Percentiles rank a stretch among this genome's conserved stretches.
phyloP scores from a whole-genome alignment of 2,329 filamentous ascomycete genomes.

The Paracoccidioides brasiliensis region DNA sequence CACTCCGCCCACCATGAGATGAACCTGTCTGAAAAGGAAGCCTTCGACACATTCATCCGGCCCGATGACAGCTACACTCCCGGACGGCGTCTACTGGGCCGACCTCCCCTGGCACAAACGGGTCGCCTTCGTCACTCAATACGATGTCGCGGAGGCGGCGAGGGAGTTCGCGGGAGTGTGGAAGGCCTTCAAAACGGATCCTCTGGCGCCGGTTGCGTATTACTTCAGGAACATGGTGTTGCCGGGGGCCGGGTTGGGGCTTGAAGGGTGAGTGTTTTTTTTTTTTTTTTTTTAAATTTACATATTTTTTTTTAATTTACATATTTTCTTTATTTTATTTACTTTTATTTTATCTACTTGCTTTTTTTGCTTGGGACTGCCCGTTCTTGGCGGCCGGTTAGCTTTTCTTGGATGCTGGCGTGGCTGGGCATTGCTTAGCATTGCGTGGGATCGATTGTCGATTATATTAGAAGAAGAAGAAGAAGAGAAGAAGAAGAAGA shows the following conservation, averaged over 20 bases:
- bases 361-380: background rate
- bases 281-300: no score
- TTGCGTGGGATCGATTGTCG: no score
- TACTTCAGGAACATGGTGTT: conserved; percentile 87
- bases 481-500: no score
- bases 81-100: conserved; percentile 82
- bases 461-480: no score
- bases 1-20: conserved; percentile 29
- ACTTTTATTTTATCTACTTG: no score
- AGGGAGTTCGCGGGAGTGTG: conserved; percentile 56
- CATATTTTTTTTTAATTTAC: background rate
- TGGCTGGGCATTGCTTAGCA: background rate
- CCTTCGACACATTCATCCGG: conserved; percentile 68
- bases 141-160: conserved; percentile 57
- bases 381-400: background rate
- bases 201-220: conserved; percentile 67
- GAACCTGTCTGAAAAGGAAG: conserved; percentile 44
- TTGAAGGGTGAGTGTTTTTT: conserved; percentile 52
- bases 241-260: conserved; percentile 77
- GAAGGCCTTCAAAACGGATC: conserved; percentile 73
- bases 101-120: conserved; percentile 62
- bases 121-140: conserved; percentile 58
- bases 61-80: conserved; percentile 77
- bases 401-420: background rate
- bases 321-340: background rate